Evolutionary conservation across 2,329 filamentous ascomycete genomes (phyloP), one percentile per base, ranked within the genome.

Genomic region (Pseudogymnoascus sp.): DNA sequence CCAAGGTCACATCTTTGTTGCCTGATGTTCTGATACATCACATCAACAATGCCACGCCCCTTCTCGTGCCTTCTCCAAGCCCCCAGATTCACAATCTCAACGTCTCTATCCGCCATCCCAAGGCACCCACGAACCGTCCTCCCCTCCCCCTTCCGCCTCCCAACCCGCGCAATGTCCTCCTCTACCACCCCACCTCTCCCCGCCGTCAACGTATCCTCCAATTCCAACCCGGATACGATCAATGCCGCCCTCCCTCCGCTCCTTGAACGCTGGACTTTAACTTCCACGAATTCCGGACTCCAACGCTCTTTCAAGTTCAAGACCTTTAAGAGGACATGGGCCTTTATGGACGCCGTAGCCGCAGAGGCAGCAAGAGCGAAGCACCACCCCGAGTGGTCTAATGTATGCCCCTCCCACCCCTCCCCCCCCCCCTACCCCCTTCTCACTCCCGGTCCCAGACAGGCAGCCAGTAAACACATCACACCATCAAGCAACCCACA

Each of bases 381-480:
- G 69, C 88, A 91, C 72, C 88, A 91, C 70, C 88, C 88, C 0
- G 88, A 91, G 73, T 91, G 88, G 88, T 87, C 86, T 2, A 91
- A 91, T 71, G 87, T 87, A 75, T 68, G 79, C 73, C 26, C 42
- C 19, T 26, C 33, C 62, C 42, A 63, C 35, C n/a, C 59, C 17
- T 13, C 42, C 64, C 35, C n/a, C 59, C 17, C 23, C 21, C 31
- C 10, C 10, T 33, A 11, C 31, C 31, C 3, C 28, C 31, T n/a
- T n/a, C n/a, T n/a, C n/a, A n/a, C n/a, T n/a, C 31, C 10, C 11
- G 4, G 31, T 2, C 31, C 10, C 31, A 10, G 10, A 33, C 10
- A 33, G 31, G 10, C 31, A 33, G 31, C 31, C 8, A 33, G 31
- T 11, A 10, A 33, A 33, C 3, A 4, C 2, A 8, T 11, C 11